These are phyloP conservation scores for Amylocystis lapponica DNA, from an alignment of 768 basidiomycete species.

Conservation along the genomic window DNA sequence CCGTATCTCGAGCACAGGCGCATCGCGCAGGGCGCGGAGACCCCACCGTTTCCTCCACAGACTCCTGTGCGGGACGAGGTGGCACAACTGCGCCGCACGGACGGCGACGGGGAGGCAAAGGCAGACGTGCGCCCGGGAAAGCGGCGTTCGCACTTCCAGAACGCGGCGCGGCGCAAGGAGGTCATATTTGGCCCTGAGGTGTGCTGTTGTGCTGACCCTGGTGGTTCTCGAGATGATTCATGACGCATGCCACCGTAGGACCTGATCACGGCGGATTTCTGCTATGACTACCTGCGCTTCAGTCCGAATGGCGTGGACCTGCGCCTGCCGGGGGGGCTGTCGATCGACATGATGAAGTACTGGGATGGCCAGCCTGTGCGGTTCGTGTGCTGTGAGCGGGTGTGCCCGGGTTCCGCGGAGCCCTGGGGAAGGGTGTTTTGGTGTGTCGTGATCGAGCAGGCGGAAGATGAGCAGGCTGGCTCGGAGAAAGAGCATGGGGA, in stretches of 20 bases:
- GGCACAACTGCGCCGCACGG: conserved; percentile 35
- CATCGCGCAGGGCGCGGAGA: conserved; percentile 6
- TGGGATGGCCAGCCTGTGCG: conserved; percentile 93
- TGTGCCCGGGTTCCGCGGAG: conserved; percentile 15
- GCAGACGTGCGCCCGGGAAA: conserved; percentile 32
- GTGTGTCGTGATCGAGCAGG: conserved; percentile 42
- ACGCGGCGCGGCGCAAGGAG: conserved; percentile 46
- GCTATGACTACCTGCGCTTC: conserved; percentile 81
- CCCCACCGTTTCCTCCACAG: conserved; percentile 42
- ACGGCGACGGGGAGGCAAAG: conserved; percentile 12
- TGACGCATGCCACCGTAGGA: conserved; percentile 46
- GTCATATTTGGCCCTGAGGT: conserved; percentile 65
- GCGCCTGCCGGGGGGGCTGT: conserved; percentile 74
- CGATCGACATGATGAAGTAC: conserved; percentile 78
- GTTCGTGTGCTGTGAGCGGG: conserved; percentile 77
- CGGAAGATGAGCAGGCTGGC: conserved; percentile 22
- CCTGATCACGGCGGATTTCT: conserved; percentile 76
- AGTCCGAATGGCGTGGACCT: conserved; percentile 51
- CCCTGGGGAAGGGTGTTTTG: conserved; percentile 38
- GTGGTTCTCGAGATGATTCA: no score
- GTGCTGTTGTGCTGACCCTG: conserved; percentile 19
- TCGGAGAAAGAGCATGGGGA: conserved; percentile 5
- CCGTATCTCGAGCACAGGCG: conserved; percentile 59
- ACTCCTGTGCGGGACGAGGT: conserved; percentile 51
- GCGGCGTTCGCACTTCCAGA: conserved; percentile 62